phyloP scores from a whole-genome alignment of 78 protist species.

The Tieghemostelium lacteum region DNA sequence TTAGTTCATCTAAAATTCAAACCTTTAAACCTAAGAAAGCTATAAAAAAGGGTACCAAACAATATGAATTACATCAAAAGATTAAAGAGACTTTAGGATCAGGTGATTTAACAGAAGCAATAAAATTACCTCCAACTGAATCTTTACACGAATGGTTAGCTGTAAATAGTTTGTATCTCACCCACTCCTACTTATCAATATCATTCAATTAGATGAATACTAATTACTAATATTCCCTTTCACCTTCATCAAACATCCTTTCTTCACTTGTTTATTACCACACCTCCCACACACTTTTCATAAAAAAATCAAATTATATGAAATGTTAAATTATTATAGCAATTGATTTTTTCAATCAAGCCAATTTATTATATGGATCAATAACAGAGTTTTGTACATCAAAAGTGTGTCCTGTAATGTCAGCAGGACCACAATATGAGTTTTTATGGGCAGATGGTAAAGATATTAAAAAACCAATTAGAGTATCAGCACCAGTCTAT shows the following conservation, averaged over 20 bases:
- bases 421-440: constrained; percentile 78
- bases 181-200: neutral
- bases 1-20: constrained; percentile 57
- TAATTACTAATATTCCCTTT: neutral
- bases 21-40: constrained; percentile 81
- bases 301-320: neutral
- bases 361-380: constrained; percentile 86
- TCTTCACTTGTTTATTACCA: neutral
- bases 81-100: constrained; percentile 76
- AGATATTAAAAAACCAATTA: constrained; percentile 87
- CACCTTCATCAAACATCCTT: too few species aligned
- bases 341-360: constrained; percentile 89
- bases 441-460: constrained; percentile 94
- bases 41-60: constrained; percentile 78
- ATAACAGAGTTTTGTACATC: constrained; percentile 87
- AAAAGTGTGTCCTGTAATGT: constrained; percentile 85
- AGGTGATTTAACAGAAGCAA: constrained; percentile 79
- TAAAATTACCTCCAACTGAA: constrained; percentile 81
- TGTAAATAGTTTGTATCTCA: constrained; percentile 71
- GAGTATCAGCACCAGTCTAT: constrained; percentile 93
- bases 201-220: neutral
- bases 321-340: constrained; percentile 32
- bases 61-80: constrained; percentile 76
- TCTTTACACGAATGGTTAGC: constrained; percentile 79
- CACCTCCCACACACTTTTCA: neutral